Conservation (phyloP, 192 early-diverging fungal genomes). For the Gryganskiella cystojenkinii region DNA sequence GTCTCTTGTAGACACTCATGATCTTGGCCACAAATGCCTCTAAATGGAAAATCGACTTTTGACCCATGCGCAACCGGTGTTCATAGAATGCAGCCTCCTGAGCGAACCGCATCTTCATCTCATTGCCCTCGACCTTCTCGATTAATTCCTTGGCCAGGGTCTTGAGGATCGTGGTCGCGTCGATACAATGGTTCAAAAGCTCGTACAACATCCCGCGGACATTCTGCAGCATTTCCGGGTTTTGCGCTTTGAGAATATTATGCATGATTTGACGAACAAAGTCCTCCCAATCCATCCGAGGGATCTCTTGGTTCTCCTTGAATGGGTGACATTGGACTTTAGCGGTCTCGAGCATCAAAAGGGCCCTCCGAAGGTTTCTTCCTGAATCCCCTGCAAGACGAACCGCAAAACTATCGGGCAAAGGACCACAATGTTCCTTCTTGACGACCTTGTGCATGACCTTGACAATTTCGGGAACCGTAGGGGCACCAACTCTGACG, state of each 20-base stretch:
- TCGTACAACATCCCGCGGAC: constrained; percentile 88
- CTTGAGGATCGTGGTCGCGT: constrained; percentile 85
- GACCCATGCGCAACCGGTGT: constrained; percentile 85
- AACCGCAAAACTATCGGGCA: constrained; percentile 71
- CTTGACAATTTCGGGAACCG: constrained; percentile 73
- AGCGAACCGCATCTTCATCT: constrained; percentile 74
- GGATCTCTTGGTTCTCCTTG: constrained; percentile 64
- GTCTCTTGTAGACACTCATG: constrained; percentile 92
- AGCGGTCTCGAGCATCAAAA: constrained; percentile 92
- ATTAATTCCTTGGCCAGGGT: constrained; percentile 77
- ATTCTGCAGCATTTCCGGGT: constrained; percentile 72
- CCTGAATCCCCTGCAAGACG: constrained; percentile 76
- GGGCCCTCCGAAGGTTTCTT: constrained; percentile 87
- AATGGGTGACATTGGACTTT: constrained; percentile 66
- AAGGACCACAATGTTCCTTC: constrained; percentile 74
- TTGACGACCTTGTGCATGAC: constrained; percentile 82
- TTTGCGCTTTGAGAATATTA: constrained; percentile 80
- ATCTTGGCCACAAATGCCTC: constrained; percentile 94
- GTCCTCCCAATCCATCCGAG: constrained; percentile 89
- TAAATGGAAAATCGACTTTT: constrained; percentile 94
- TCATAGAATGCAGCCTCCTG: constrained; percentile 90
- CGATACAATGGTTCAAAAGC: constrained; percentile 91
- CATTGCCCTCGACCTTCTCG: constrained; percentile 69
- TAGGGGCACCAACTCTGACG: constrained; percentile 87
- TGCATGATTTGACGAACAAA: constrained; percentile 77